Percentiles rank a stretch among this genome's conserved stretches.
Evolutionary conservation across 345 rosid genomes (phyloP).

Genomic region (Bruguiera sexangula): DNA sequence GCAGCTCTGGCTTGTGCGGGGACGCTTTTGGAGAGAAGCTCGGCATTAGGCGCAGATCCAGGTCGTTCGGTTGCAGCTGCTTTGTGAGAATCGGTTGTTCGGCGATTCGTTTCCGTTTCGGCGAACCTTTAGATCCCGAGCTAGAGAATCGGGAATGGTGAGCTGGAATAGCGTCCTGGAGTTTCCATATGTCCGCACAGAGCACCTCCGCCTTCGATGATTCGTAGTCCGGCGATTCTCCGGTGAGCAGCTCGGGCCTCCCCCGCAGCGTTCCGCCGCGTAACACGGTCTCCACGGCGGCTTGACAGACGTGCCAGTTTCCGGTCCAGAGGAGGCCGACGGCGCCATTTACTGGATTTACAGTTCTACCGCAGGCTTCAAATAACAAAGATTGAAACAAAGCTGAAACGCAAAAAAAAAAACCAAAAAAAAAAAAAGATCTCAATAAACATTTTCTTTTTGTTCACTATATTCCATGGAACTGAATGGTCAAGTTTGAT

Average conservation of each 20-base stretch:
- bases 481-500: background rate
- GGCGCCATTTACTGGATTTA: slow-evolving; percentile 93
- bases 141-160: slow-evolving; percentile 59
- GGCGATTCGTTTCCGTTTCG: slow-evolving; percentile 46
- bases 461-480: background rate
- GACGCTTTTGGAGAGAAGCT: slow-evolving; percentile 22
- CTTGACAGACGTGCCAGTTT: slow-evolving; percentile 85
- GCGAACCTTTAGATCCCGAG: slow-evolving; percentile 56
- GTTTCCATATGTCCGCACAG: slow-evolving; percentile 51
- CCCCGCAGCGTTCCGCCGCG: slow-evolving; percentile 69
- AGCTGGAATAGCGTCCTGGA: slow-evolving; percentile 35
- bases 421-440: slow-evolving; percentile 1
- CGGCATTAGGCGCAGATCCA: slow-evolving; percentile 63
- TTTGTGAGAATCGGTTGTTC: slow-evolving; percentile 23
- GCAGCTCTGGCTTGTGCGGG: slow-evolving; percentile 25
- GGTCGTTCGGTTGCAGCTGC: slow-evolving; percentile 44
- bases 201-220: slow-evolving; percentile 55
- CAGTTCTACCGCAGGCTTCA: slow-evolving; percentile 95
- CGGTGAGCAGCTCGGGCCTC: slow-evolving; percentile 56
- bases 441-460: background rate
- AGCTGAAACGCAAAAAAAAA: slow-evolving; percentile 34
- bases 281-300: slow-evolving; percentile 82
- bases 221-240: slow-evolving; percentile 53
- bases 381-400: slow-evolving; percentile 80
- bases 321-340: slow-evolving; percentile 92